A percentile compares a stretch with the other conserved stretches of the same genome.
Conservation (phyloP, 1,284 basidiomycete genomes). For the Leccinum cinnamomeum region DNA sequence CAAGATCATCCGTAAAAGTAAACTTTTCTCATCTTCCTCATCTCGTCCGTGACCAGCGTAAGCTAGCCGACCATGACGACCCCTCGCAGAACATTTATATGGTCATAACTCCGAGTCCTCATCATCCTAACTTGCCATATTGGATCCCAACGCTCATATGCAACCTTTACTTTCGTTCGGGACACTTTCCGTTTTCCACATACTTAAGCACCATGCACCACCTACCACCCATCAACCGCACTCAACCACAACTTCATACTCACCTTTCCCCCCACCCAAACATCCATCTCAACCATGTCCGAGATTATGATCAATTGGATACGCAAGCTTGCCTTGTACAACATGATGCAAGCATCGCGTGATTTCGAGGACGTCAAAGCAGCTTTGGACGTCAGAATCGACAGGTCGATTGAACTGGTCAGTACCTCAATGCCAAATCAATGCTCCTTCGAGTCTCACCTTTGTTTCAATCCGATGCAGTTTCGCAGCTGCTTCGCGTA, state of each 20-base stretch:
- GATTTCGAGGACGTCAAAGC: constrained; percentile 27
- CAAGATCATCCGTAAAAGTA: not conserved
- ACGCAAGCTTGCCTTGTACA: constrained; percentile 16
- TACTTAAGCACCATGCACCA: not conserved
- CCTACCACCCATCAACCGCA: not conserved
- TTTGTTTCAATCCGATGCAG: constrained; percentile 8
- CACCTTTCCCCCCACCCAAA: constrained; percentile 6
- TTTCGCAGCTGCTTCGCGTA: constrained; percentile 29
- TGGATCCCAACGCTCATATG: too few relatives aligned
- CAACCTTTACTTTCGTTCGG: too few relatives aligned
- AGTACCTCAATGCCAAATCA: not conserved
- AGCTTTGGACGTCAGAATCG: constrained; percentile 15
- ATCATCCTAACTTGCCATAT: constrained; percentile 4
- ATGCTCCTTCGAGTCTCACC: constrained; percentile 1
- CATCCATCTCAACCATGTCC: constrained; percentile 1
- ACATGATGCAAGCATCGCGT: constrained; percentile 18
- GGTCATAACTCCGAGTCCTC: not conserved
- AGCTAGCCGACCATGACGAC: too few relatives aligned
- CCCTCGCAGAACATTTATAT: too few relatives aligned
- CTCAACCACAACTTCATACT: not conserved
- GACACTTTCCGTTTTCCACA: too few relatives aligned
- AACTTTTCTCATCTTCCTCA: not conserved
- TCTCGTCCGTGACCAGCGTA: not conserved
- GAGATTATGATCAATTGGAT: not conserved
- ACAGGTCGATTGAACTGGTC: constrained; percentile 31